Evolutionary conservation across 2,329 filamentous ascomycete genomes (phyloP).

Genomic region (Metarhizium humberi): DNA sequence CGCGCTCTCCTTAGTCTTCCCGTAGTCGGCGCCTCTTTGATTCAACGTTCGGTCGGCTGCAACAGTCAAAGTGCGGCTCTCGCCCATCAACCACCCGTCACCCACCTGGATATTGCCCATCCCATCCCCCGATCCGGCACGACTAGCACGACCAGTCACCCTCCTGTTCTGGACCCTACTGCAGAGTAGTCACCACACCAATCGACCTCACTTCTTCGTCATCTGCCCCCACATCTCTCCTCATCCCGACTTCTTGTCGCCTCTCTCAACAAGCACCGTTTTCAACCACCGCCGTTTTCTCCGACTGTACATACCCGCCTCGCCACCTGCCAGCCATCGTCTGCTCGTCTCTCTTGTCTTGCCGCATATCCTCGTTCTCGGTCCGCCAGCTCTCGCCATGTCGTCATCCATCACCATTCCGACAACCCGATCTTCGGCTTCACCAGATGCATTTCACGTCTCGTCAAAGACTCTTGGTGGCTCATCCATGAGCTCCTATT

Average conservation of each 20-base stretch:
- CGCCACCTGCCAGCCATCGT: neutral
- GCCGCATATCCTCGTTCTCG: neutral
- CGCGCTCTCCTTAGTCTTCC: neutral
- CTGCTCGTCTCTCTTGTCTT: neutral
- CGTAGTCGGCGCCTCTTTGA: slow-evolving; percentile 4
- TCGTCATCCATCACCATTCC: slow-evolving; percentile 65
- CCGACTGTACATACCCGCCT: neutral
- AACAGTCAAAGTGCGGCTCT: neutral
- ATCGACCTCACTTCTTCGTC: neutral
- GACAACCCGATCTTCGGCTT: slow-evolving; percentile 26
- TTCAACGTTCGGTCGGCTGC: neutral
- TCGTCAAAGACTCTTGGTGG: slow-evolving; percentile 36
- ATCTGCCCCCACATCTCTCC: neutral
- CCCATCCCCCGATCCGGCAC: neutral
- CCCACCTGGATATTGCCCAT: neutral
- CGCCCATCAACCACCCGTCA: neutral
- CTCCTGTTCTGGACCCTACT: too few species aligned
- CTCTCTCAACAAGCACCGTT: neutral
- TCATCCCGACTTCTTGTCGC: neutral
- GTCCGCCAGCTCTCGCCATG: slow-evolving; percentile 30
- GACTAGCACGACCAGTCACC: neutral
- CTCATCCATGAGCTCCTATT: slow-evolving; percentile 33
- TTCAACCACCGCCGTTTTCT: neutral
- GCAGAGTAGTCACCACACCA: neutral
- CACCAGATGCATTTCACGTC: slow-evolving; percentile 24